These are phyloP conservation scores for Aspergillus sergii DNA, from an alignment of 2,329 filamentous ascomycete species.

Conservation along the genomic window DNA sequence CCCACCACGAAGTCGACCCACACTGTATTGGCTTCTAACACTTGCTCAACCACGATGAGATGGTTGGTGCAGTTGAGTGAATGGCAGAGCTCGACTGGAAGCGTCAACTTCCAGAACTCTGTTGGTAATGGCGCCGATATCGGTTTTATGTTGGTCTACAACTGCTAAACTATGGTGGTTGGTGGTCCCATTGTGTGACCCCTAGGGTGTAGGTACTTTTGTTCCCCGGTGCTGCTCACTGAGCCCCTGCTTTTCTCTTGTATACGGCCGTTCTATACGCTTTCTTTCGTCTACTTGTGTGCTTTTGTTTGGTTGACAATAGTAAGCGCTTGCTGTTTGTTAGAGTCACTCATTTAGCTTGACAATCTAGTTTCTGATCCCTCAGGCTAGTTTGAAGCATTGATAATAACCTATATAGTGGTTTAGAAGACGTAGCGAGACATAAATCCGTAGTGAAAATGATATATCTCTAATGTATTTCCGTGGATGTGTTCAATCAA, in stretches of 20 bases:
- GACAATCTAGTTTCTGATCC: not conserved
- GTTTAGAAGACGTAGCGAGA: not conserved
- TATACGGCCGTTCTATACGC: not conserved
- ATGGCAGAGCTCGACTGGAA: slow-evolving; percentile 17
- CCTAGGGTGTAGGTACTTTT: rapidly evolving
- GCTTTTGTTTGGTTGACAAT: not conserved
- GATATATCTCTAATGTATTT: not conserved
- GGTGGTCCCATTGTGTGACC: not conserved
- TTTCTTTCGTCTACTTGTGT: not conserved
- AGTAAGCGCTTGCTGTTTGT: not conserved
- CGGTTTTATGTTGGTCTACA: slow-evolving; percentile 21
- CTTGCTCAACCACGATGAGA: slow-evolving; percentile 19
- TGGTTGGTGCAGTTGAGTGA: slow-evolving; percentile 18
- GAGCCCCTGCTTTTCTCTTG: not conserved
- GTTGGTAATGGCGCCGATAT: slow-evolving; percentile 7
- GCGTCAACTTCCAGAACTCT: slow-evolving; percentile 18
- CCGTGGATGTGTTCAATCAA: too few relatives aligned
- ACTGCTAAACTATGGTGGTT: slow-evolving; percentile 9
- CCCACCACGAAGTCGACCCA: not conserved
- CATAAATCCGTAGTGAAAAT: not conserved
- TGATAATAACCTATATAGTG: rapidly evolving
- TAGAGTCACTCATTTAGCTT: not conserved
- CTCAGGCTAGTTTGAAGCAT: not conserved
- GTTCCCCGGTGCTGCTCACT: not conserved
- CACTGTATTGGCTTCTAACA: slow-evolving; percentile 14